phyloP scores from a whole-genome alignment of 1,139 yeast species.

The Lodderomyces theae region DNA sequence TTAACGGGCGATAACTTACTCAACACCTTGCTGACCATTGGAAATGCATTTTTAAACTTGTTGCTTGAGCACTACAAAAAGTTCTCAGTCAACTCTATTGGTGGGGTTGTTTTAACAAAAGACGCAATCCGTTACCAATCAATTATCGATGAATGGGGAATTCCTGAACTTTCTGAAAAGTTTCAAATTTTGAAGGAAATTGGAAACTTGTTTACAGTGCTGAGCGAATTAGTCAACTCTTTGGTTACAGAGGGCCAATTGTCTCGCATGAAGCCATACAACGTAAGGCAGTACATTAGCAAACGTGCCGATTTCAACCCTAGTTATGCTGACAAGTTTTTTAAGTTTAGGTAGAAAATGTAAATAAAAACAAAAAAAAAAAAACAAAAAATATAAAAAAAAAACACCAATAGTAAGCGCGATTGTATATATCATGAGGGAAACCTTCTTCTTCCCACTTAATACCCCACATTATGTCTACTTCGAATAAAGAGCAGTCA shows the following conservation, averaged over 20 bases:
- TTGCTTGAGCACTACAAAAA: constrained; percentile 74
- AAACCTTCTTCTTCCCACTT: not conserved
- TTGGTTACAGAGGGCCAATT: constrained; percentile 81
- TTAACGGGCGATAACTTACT: constrained; percentile 55
- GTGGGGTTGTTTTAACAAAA: constrained; percentile 81
- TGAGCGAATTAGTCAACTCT: constrained; percentile 63
- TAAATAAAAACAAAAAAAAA: not conserved
- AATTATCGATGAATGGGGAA: constrained; percentile 67
- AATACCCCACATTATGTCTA: not conserved
- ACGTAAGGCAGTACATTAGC: constrained; percentile 66
- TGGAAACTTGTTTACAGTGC: constrained; percentile 82
- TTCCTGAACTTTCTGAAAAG: constrained; percentile 61
- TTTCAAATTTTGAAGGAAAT: constrained; percentile 77
- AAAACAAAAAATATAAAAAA: not conserved
- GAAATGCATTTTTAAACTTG: constrained; percentile 56
- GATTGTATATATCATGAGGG: not conserved
- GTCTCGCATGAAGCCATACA: constrained; percentile 62
- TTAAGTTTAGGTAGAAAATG: constrained; percentile 17
- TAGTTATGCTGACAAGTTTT: constrained; percentile 51
- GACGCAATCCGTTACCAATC: constrained; percentile 81
- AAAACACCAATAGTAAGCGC: too few relatives aligned
- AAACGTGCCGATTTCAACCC: constrained; percentile 70
- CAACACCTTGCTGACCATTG: constrained; percentile 55
- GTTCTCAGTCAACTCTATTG: constrained; percentile 73
- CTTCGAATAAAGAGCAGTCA: constrained; percentile 40